Conservation (phyloP, 257 asterid species). For the Jasminum sambac region DNA sequence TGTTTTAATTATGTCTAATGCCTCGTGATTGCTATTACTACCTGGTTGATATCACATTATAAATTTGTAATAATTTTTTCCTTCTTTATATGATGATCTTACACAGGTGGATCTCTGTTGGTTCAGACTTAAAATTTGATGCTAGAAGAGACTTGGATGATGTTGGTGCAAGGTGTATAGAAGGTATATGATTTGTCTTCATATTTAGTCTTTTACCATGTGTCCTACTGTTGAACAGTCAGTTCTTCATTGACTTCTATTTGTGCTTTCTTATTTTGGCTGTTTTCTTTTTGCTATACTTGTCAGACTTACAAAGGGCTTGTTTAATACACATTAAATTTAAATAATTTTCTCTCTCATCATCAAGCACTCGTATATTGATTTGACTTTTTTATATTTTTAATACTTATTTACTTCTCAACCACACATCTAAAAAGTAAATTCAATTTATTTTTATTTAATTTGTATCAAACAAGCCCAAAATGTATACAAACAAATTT, state of each 20-base stretch:
- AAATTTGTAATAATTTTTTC: constrained; percentile 9
- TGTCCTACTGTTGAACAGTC: not conserved
- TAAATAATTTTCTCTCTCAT: no score
- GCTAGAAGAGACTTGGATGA: constrained; percentile 95
- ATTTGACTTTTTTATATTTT: no score
- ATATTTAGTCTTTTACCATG: constrained; percentile 6
- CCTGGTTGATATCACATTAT: constrained; percentile 5
- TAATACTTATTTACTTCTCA: no score
- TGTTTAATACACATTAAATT: no score
- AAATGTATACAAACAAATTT: constrained; percentile 15
- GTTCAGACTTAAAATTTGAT: constrained; percentile 94
- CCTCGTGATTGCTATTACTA: constrained; percentile 9
- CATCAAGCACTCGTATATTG: no score
- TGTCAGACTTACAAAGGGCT: no score
- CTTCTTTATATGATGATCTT: constrained; percentile 31
- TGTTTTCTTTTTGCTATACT: not conserved
- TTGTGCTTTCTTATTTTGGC: not conserved
- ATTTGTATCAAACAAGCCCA: no score
- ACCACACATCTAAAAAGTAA: no score
- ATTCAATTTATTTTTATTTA: no score
- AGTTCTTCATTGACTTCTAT: not conserved
- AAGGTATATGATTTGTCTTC: constrained; percentile 52
- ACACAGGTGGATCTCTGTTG: constrained; percentile 97
- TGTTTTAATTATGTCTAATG: constrained; percentile 2
- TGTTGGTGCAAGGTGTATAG: constrained; percentile 78